Evolutionary conservation across 2,329 filamentous ascomycete species (phyloP).

Genomic region (Curvularia eragrostidis): DNA sequence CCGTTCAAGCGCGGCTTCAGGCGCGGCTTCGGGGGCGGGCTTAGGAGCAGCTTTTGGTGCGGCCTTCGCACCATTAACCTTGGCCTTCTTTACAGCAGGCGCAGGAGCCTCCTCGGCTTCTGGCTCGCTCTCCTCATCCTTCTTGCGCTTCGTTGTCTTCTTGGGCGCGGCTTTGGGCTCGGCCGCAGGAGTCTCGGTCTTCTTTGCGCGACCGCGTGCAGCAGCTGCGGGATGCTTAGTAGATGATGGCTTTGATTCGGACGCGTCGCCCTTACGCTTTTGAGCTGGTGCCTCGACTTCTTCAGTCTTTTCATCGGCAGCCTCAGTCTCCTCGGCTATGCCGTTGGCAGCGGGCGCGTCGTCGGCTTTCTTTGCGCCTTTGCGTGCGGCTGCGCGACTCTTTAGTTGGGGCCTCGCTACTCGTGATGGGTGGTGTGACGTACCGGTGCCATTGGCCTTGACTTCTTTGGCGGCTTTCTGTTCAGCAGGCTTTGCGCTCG

Average conservation of each 20-base stretch:
- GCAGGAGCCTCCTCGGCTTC: slow-evolving; percentile 27
- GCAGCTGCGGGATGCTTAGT: slow-evolving; percentile 24
- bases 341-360: slow-evolving; percentile 22
- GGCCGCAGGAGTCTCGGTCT: slow-evolving; percentile 32
- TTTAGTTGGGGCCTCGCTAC: slow-evolving; percentile 24
- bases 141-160: slow-evolving; percentile 42
- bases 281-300: slow-evolving; percentile 14
- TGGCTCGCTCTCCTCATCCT: slow-evolving; percentile 35
- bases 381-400: slow-evolving; percentile 23
- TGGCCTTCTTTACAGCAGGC: slow-evolving; percentile 36
- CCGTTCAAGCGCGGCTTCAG: background rate
- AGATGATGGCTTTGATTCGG: slow-evolving; percentile 2
- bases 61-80: slow-evolving; percentile 26
- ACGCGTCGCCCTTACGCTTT: slow-evolving; percentile 27
- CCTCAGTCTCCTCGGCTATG: slow-evolving; percentile 14
- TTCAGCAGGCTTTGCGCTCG: slow-evolving; percentile 36
- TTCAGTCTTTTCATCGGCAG: slow-evolving; percentile 11
- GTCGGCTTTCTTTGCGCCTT: slow-evolving; percentile 38
- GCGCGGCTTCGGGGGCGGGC: background rate
- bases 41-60: slow-evolving; percentile 20
- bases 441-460: slow-evolving; percentile 44
- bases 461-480: slow-evolving; percentile 35
- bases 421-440: slow-evolving; percentile 23
- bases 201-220: slow-evolving; percentile 37
- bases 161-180: slow-evolving; percentile 23